Base-by-base conservation (phyloP, 139 green algal species). In the Chlorella sorokiniana region DNA sequence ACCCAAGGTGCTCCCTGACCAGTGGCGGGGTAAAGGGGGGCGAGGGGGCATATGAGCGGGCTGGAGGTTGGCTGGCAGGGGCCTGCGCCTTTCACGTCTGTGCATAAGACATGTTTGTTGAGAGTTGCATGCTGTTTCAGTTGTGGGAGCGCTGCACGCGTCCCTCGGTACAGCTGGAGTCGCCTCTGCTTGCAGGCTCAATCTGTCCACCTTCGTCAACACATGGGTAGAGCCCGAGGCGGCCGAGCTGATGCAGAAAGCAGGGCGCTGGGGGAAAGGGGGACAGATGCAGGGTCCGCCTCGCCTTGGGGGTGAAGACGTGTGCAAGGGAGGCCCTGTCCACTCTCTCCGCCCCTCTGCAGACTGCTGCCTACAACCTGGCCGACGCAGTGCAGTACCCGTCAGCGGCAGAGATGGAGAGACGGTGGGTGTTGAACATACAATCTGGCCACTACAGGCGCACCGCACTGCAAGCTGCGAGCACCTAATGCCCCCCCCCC, bases 141-240 rank as follows among this genome's bases (percentile, higher is more conserved):
- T n/a, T n/a, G n/a, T n/a, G n/a, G n/a, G n/a, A n/a, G n/a, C n/a
- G n/a, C n/a, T n/a, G n/a, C n/a, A n/a, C n/a, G n/a, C n/a, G n/a
- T n/a, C 56, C 23, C 10, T 27, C 25, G 11, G 2, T 27, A 2
- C n/a, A 27, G 2, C 31, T 23, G 62, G 22, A 31, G 25, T 5
- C 52, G 22, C 10, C 52, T 23, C 52, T 69, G 4, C 4, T 11
- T 51, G 37, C 56, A 83, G 76, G 62, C 74, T 90, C 29, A 89
- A 90, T 40, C 44, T 90, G 48, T 75, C 81, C 37, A 85, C 79
- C 27, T 90, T 90, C 74, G 81, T 90, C 1, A 90, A 88, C 9
- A 90, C 81, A 1, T 90, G 81, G 85, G 83, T 90, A 76, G 86
- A 90, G 77, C 76, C 81, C 7, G 85, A 90, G 63, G 85, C 74